Percentiles rank a stretch among this genome's conserved stretches.
These are phyloP conservation scores for Penicillium steckii DNA, from an alignment of 495 filamentous ascomycete genomes.

Conservation along the genomic window DNA sequence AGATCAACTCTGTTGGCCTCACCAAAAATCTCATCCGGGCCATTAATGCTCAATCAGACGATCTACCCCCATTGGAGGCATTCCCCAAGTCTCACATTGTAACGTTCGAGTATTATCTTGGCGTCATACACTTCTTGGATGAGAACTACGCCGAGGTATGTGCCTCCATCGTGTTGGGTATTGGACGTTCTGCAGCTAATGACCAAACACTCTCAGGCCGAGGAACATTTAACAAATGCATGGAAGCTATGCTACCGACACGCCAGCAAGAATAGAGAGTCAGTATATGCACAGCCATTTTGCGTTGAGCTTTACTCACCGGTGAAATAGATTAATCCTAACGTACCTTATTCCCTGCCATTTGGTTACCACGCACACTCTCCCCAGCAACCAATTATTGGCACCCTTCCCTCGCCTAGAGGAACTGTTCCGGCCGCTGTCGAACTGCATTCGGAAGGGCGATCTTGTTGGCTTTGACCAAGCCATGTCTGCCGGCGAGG, in stretches of 20 bases:
- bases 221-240: slow-evolving; percentile 74
- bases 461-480: slow-evolving; percentile 82
- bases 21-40: slow-evolving; percentile 87
- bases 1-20: slow-evolving; percentile 81
- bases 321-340: slow-evolving; percentile 72
- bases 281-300: slow-evolving; percentile 27
- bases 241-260: slow-evolving; percentile 72
- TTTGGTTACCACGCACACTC: slow-evolving; percentile 79
- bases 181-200: slow-evolving; percentile 18
- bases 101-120: slow-evolving; percentile 95
- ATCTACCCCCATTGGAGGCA: slow-evolving; percentile 69
- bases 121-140: slow-evolving; percentile 85
- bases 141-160: slow-evolving; percentile 80
- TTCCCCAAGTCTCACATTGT: slow-evolving; percentile 90
- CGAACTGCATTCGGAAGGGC: slow-evolving; percentile 72
- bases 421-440: slow-evolving; percentile 73
- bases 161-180: not conserved
- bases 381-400: slow-evolving; percentile 72
- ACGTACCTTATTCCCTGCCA: slow-evolving; percentile 93
- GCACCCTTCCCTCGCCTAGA: slow-evolving; percentile 74
- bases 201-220: slow-evolving; percentile 55
- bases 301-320: slow-evolving; percentile 46
- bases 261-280: slow-evolving; percentile 77
- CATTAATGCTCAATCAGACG: slow-evolving; percentile 66
- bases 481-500: slow-evolving; percentile 75